These are phyloP conservation scores for Austroboletus festivus DNA, from an alignment of 768 basidiomycete species.

Conservation along the genomic window DNA sequence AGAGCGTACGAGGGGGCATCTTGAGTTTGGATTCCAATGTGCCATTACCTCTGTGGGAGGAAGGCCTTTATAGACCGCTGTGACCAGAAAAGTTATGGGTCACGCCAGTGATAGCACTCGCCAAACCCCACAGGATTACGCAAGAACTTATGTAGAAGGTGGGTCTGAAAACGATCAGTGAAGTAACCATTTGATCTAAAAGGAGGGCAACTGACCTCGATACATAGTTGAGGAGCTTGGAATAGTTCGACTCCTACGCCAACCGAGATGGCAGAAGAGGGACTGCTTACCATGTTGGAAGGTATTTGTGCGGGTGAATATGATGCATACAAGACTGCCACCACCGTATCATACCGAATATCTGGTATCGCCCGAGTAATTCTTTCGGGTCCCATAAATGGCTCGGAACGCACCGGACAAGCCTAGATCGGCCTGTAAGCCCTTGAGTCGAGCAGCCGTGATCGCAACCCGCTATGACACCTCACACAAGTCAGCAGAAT, in stretches of 20 bases:
- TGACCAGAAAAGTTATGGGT: too few species aligned
- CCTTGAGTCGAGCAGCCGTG: slow-evolving; percentile 49
- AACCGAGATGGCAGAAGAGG: too few species aligned
- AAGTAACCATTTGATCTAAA: neutral
- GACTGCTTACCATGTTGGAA: slow-evolving; percentile 10
- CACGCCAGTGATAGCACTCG: slow-evolving; percentile 63
- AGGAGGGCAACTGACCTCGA: slow-evolving; percentile 35
- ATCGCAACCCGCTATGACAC: slow-evolving; percentile 42
- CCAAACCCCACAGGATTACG: slow-evolving; percentile 61
- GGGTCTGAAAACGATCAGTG: slow-evolving; percentile 40
- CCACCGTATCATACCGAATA: slow-evolving; percentile 52
- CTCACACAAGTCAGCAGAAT: neutral
- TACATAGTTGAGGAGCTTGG: slow-evolving; percentile 54
- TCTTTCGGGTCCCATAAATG: neutral
- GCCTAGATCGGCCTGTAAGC: slow-evolving; percentile 47
- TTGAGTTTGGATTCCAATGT: too few species aligned
- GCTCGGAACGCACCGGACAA: slow-evolving; percentile 36
- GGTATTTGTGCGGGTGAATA: slow-evolving; percentile 59
- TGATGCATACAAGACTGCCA: slow-evolving; percentile 55
- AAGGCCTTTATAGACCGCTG: too few species aligned
- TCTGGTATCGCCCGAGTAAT: too few species aligned
- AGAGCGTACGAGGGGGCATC: too few species aligned
- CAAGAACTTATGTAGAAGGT: slow-evolving; percentile 60
- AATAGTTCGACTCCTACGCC: neutral
- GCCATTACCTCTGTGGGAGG: too few species aligned